Evolutionary conservation across 768 basidiomycete species (phyloP).

Genomic region (Rhodotorula babjevae): DNA sequence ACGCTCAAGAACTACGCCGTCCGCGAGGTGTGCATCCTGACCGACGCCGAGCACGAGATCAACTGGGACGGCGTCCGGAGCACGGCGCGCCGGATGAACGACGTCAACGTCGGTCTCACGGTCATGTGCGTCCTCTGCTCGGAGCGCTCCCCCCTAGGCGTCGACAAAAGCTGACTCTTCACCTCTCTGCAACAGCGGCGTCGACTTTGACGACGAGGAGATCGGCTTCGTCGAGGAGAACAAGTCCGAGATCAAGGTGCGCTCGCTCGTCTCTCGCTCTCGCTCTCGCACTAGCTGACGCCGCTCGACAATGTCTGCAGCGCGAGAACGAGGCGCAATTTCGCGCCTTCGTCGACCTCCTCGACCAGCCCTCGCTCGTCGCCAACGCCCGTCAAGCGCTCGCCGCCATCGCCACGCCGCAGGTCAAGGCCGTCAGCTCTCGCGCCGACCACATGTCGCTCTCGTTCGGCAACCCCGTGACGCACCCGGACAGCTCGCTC

Average conservation of each 20-base stretch:
- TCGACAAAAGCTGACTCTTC: constrained; percentile 8
- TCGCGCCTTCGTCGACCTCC: constrained; percentile 49
- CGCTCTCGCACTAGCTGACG: not conserved
- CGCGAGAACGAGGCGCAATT: constrained; percentile 72
- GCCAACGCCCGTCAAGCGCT: constrained; percentile 67
- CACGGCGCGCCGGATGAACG: constrained; percentile 63
- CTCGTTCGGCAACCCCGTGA: constrained; percentile 70
- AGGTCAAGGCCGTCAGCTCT: constrained; percentile 61
- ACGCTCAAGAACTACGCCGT: constrained; percentile 65
- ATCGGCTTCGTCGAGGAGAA: constrained; percentile 60
- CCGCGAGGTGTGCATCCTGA: constrained; percentile 79
- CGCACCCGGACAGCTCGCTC: constrained; percentile 64
- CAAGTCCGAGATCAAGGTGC: constrained; percentile 72
- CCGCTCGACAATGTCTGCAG: constrained; percentile 48
- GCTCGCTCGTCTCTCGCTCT: not conserved
- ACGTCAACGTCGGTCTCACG: constrained; percentile 57
- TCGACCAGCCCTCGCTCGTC: constrained; percentile 54
- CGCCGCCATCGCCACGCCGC: constrained; percentile 53
- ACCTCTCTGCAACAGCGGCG: constrained; percentile 56
- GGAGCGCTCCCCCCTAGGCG: not conserved
- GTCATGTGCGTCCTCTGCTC: constrained; percentile 58
- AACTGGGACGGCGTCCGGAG: constrained; percentile 59
- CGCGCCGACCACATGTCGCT: constrained; percentile 61
- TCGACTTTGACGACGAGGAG: constrained; percentile 78
- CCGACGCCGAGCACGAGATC: constrained; percentile 74